phyloP scores from a whole-genome alignment of 768 basidiomycete genomes.

The Russula ochroleuca region DNA sequence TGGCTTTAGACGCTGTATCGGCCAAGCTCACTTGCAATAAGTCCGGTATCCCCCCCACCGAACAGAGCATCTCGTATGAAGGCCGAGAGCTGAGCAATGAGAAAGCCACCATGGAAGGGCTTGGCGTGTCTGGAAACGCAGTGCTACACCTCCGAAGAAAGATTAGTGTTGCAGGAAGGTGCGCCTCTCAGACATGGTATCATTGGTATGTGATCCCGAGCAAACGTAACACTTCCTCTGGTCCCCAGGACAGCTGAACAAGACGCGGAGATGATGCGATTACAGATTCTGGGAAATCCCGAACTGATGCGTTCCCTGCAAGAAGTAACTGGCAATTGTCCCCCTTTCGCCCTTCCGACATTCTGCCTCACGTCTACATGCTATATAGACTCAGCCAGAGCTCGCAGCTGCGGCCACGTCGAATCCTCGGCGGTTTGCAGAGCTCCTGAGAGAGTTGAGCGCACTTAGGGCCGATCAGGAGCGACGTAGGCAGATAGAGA shows the following conservation, averaged over 20 bases:
- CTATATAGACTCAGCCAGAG: constrained; percentile 69
- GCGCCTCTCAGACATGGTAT: constrained; percentile 17
- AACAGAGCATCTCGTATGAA: constrained; percentile 70
- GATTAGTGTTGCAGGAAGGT: constrained; percentile 46
- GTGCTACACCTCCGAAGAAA: constrained; percentile 67
- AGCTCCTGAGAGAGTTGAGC: constrained; percentile 60
- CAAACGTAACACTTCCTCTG: constrained; percentile 5
- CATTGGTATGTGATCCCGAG: background rate
- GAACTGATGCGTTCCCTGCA: constrained; percentile 68
- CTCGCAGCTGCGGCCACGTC: constrained; percentile 64
- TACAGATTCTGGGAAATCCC: constrained; percentile 84
- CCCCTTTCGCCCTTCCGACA: background rate
- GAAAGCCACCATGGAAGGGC: constrained; percentile 62
- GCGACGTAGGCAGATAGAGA: constrained; percentile 50
- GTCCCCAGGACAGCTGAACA: constrained; percentile 59
- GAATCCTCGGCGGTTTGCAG: constrained; percentile 70
- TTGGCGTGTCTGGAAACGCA: constrained; percentile 60
- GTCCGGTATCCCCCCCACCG: constrained; percentile 68
- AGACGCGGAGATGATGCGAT: constrained; percentile 86
- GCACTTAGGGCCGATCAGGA: constrained; percentile 53
- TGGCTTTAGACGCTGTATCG: constrained; percentile 7
- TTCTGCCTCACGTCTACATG: background rate
- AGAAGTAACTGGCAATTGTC: constrained; percentile 32
- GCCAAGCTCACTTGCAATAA: constrained; percentile 38
- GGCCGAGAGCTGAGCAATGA: constrained; percentile 61